Evolutionary conservation across 371 early-diverging fungal genomes (phyloP), one percentile per base, ranked within the genome.

Genomic region (Mucor plumbeus): DNA sequence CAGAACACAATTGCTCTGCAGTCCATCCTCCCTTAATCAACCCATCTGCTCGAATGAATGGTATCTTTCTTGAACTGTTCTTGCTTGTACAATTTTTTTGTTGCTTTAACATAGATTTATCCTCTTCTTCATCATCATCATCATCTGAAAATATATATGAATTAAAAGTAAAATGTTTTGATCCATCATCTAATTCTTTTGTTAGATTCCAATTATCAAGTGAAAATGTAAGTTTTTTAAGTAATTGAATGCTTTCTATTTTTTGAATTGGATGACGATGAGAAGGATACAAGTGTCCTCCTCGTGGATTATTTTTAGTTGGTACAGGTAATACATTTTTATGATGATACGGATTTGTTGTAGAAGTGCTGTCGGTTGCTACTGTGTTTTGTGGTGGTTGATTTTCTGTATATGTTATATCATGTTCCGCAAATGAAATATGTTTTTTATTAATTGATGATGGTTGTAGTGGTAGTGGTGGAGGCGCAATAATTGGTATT

Each of bases 11-110:
- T 48, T 88, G 87, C 48, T 87, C 86, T 5, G 85, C 81, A 17
- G 84, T 82, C 85, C 83, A 86, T 5, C 77, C 79, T 55, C 86
- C 83, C 21, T 77, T 66, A 65, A 88, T 80, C 7, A 80, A 64
- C 26, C 81, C 73, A 54, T 88, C 88, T 4, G 77, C 84, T 61
- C 88, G 76, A 11, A 83, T 67, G 62, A 82, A 83, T 3, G 81
- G 77, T n/a, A 47, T 19, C 17, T 44, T 44, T 44, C 44, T 44
- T 5, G 44, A 15, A 44, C 17, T 44, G 7, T 8, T 44, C 41
- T 40, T 33, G 50, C 43, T 33, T 3, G 26, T 26, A 26, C 3
- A 33, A 35, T 36, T 56, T 61, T 65, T 5, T 61, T 40, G 21
- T 21, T 31, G 26, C 26, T 53, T 17, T 4, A 44, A 9, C 61